Evolutionary conservation across 2,329 filamentous ascomycete species (phyloP), one percentile per base, ranked within the genome.

Genomic region (Aquanectria penicillioides): DNA sequence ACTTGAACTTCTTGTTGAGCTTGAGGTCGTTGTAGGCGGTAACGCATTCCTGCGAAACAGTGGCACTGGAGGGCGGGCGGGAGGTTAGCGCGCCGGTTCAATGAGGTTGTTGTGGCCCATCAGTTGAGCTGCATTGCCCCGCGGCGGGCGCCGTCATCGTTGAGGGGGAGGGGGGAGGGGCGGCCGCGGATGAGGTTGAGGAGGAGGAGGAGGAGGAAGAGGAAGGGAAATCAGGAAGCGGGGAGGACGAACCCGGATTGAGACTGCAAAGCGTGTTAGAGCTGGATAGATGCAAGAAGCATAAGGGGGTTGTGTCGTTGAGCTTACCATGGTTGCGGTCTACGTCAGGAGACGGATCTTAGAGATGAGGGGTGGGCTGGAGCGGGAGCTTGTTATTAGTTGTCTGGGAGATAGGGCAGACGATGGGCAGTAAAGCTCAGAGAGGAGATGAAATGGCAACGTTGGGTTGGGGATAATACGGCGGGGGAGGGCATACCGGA

Each of bases 1-100:
- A 96, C 81, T 93, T 94, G 82, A 87, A 84, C 82, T 87, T 88
- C 81, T 93, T 93, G 79, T 80, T 83, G 70, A 93, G 88, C 87
- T 94, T 94, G 68, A 94, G 86, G 69, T 94, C 89, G 79, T 94
- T 93, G 86, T 89, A 94, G 60, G 81, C 78, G 68, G 77, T 76
- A 75, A 87, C 86, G 85, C 90, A 93, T 59, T 94, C 90, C 74
- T 86, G 84, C 67, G 85, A 80, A 72, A 93, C 88, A 75, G 84
- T 83, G 70, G 90, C 90, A 85, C 90, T 93, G 78, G 56, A 57
- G 41, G 57, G 53, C 44, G 33, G 15, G 11, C 17, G 44, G 43
- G 26, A 52, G 31, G 68, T 73, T 68, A 74, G 72, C 66, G 64
- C 50, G 46, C 17, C 56, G 57, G 63, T 59, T 63, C 55, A 62